Base-by-base conservation (phyloP, 176 grass and related monocot genomes). In the Phoenix dactylifera region DNA sequence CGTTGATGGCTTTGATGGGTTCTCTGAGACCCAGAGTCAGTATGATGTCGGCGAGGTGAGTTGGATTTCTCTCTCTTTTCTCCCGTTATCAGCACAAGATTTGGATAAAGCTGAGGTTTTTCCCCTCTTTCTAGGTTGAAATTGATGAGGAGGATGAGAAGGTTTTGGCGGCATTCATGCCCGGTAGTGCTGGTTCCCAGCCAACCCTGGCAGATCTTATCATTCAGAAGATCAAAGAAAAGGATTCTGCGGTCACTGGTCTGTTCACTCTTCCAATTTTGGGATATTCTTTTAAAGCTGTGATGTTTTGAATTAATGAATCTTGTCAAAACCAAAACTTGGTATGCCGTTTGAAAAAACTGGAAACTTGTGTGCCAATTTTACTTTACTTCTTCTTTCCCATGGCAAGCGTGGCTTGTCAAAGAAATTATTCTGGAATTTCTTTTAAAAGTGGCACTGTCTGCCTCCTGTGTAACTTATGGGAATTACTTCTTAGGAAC, bases 81-180 rank as follows among this genome's bases (percentile, higher is more conserved):
- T 22, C 10, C 16, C 16, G 28, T 28, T 62, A 18, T 25, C 54
- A 2, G 26, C 15, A 16, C 4, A 51, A 14, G 16, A 23, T 12
- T 10, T 70, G 51, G 23, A 2, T 28, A 50, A 7, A 52, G 1
- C 52, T 15, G 15, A 16, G n/a, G 17, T 68, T 32, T 67, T 67
- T 51, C 14, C 50, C 7, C 48, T 30, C 4, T 30, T 32, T 26
- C 9, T 64, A 97, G 92, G 64, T 84, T 62, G 84, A 88, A 65
- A 97, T 97, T 24, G 67, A 97, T 6, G 87, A 91, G 63, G 87
- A 97, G 54, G 92, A 97, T 17, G 81, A 97, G 78, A 88, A 52
- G 79, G 81, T 89, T 22, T 83, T 91, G 12, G 83, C 83, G 0
- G 70, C 75, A 0, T 97, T 97, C 80, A 88, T 88, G 80, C 66